Evolutionary conservation across 75 land plant species (phyloP).

Genomic region (Larix kaempferi): DNA sequence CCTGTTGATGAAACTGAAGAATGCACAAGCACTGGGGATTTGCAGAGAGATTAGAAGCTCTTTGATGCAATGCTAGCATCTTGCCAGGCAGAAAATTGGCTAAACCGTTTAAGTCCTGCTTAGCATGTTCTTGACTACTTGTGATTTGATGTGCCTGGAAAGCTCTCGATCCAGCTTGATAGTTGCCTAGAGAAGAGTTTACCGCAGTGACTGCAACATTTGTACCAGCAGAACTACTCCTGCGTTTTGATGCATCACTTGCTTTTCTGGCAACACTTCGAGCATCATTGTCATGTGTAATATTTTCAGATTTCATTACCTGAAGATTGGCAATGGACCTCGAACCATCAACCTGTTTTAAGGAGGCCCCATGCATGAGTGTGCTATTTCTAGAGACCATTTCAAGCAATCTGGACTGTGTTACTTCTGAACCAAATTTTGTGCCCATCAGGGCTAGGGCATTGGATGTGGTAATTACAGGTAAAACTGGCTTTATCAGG

Average conservation of each 20-base stretch:
- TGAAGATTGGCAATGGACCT: neutral
- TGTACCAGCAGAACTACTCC: slow-evolving; percentile 4
- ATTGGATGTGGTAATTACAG: slow-evolving; percentile 14
- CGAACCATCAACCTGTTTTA: slow-evolving; percentile 17
- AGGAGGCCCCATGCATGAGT: slow-evolving; percentile 12
- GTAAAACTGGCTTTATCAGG: neutral
- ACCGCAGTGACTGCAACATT: neutral
- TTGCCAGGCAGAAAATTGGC: slow-evolving; percentile 1
- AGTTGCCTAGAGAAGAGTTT: slow-evolving; percentile 8
- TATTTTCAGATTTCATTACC: neutral
- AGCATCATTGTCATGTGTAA: slow-evolving; percentile 6
- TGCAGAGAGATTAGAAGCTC: slow-evolving; percentile 2
- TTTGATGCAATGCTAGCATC: slow-evolving; percentile 7
- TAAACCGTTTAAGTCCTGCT: neutral
- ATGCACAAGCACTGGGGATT: slow-evolving; percentile 3
- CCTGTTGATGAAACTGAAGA: neutral
- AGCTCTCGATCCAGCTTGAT: slow-evolving; percentile 1
- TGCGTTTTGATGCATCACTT: slow-evolving; percentile 18
- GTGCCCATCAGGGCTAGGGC: slow-evolving; percentile 8
- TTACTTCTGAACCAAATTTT: slow-evolving; percentile 14
- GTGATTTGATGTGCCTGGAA: neutral
- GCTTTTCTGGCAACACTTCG: slow-evolving; percentile 22
- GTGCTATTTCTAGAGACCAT: slow-evolving; percentile 15
- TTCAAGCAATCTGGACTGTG: slow-evolving; percentile 21
- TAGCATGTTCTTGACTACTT: neutral